Evolutionary conservation across 2,329 filamentous ascomycete species (phyloP).

Genomic region (Xylariomycetidae sp.): DNA sequence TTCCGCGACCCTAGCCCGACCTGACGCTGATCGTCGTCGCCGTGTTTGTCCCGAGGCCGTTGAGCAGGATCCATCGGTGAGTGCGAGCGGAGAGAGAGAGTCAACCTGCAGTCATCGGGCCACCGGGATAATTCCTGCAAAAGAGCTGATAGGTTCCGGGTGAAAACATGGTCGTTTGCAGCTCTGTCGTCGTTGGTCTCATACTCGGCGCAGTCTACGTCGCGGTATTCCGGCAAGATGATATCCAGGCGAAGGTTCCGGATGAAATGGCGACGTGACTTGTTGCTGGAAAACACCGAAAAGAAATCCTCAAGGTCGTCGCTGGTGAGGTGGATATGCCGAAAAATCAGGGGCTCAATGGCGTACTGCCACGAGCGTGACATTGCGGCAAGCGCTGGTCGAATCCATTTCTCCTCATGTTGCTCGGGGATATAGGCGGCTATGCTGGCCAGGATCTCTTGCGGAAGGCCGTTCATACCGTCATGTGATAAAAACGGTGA

Average conservation of each 20-base stretch:
- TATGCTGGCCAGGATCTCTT: conserved; percentile 1
- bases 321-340: not conserved
- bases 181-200: not conserved
- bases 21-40: no score
- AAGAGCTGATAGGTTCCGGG: not conserved
- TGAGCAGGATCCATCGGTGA: no score
- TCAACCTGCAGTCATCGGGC: not conserved
- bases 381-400: not conserved
- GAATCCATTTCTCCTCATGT: not conserved
- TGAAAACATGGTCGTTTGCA: not conserved
- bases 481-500: no score
- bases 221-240: not conserved
- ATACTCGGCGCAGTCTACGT: not conserved
- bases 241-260: not conserved
- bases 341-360: conserved; percentile 1
- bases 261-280: not conserved
- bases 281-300: not conserved
- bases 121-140: not conserved
- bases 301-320: not conserved
- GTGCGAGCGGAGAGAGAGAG: no score
- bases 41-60: no score
- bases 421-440: not conserved
- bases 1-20: no score
- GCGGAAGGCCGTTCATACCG: conserved; percentile 52
- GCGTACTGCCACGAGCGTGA: conserved; percentile 1